A percentile compares a stretch with the other conserved stretches of the same genome.
phyloP scores from a whole-genome alignment of 2,329 filamentous ascomycete genomes.

The Sporothrix brunneoviolacea region DNA sequence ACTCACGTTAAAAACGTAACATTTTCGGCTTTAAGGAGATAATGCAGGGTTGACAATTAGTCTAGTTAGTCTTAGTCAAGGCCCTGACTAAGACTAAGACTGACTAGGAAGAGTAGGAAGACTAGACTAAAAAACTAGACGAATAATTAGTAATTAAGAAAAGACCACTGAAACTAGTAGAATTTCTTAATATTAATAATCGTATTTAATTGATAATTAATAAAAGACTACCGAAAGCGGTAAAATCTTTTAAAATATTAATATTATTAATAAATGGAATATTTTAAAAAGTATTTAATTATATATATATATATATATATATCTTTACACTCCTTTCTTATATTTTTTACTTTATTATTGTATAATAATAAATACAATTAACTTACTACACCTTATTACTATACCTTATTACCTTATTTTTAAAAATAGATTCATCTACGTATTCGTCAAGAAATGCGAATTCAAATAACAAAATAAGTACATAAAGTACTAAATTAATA shows the following conservation, averaged over 20 bases:
- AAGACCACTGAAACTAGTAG: too few relatives aligned
- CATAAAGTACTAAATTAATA: background rate
- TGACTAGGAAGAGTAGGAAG: background rate
- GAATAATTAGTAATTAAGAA: background rate
- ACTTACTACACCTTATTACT: background rate
- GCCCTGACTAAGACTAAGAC: background rate
- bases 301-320: background rate
- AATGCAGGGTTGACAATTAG: too few relatives aligned
- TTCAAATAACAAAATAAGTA: background rate
- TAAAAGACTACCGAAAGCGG: too few relatives aligned
- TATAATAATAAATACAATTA: background rate
- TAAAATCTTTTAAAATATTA: background rate
- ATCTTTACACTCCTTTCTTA: background rate
- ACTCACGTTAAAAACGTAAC: background rate
- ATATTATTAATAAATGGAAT: background rate
- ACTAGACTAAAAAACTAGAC: background rate
- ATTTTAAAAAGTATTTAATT: background rate
- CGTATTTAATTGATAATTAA: background rate
- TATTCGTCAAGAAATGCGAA: too few relatives aligned
- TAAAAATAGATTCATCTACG: background rate
- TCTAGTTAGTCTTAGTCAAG: background rate
- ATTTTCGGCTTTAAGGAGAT: background rate
- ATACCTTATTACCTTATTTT: background rate
- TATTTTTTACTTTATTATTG: background rate
- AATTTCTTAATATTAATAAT: background rate